Evolutionary conservation across 2,329 filamentous ascomycete species (phyloP), one percentile per base, ranked within the genome.

Genomic region (Fonsecaea multimorphosa): DNA sequence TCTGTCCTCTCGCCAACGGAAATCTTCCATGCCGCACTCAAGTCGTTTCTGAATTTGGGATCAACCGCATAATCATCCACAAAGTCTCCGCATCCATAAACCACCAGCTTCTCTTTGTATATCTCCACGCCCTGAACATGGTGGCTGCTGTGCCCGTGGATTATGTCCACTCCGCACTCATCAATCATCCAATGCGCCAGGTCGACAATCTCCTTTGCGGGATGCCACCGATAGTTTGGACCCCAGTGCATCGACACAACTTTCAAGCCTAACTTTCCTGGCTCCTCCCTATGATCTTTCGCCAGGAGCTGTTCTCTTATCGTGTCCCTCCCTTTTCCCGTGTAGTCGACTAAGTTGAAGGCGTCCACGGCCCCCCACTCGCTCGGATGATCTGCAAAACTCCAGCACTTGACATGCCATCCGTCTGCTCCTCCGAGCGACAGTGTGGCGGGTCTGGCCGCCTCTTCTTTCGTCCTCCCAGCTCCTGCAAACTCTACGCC

Each of bases 61-160:
- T 73, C 70, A n/a, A 79, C 16, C 2, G 74, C 75, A 73, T 80
- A 80, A 69, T 80, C 78, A 70, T 80, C 77, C n/a, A 80, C 75
- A 67, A 79, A 80, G 66, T 80, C 78, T 1, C 78, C 78, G 64
- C 78, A 80, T 0, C 78, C 78, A 49, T 79, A 80, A 1, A 80
- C 75, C 53, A 80, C 76, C 9, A 79, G 49, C 53, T 72, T 75
- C 0, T 76, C 74, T 1, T 71, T 72, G 63, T 78, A 78, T 24
- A 71, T 67, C 67, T 80, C 78, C 2, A 79, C 77, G 0, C 78
- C 78, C 69, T 80, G 78, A 2, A 79, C 63, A 70, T 80, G 78
- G 71, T 80, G 78, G 34, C 76, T 76, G 6, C 77, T 79, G 54
- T 80, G 78, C 0, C 78, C 78, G 58, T 80, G 78, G 12, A 80